These are phyloP conservation scores for Atalantia buxifolia DNA, from an alignment of 345 rosid species.

Conservation along the genomic window DNA sequence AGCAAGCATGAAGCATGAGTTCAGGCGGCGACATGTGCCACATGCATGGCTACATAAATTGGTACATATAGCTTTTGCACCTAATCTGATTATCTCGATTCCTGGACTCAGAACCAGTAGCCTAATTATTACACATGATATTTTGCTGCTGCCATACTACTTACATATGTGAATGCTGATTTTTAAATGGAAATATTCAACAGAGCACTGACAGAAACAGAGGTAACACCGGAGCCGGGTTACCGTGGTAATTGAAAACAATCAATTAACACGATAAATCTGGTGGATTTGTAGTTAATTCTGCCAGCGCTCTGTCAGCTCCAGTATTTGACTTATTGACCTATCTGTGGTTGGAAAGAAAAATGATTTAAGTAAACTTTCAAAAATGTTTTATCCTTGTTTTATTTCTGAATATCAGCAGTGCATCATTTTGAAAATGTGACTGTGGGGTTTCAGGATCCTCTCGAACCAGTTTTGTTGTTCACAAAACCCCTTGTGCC, in stretches of 20 bases:
- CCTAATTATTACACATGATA: neutral
- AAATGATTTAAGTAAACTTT: neutral
- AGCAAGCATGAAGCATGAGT: constrained; percentile 64
- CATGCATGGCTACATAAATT: constrained; percentile 72
- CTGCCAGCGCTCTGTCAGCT: too few species aligned
- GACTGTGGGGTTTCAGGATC: constrained; percentile 55
- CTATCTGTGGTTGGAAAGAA: neutral
- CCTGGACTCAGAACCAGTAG: constrained; percentile 1
- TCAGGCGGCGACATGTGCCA: constrained; percentile 46
- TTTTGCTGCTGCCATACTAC: constrained; percentile 1
- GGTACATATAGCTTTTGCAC: constrained; percentile 38
- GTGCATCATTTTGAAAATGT: neutral
- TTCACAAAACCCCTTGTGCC: constrained; percentile 91
- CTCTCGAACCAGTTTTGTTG: constrained; percentile 77
- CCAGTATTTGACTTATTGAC: neutral
- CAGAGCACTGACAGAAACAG: too few species aligned
- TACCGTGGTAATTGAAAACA: too few species aligned
- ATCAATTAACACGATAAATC: too few species aligned
- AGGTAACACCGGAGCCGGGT: too few species aligned
- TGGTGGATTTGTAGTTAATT: too few species aligned
- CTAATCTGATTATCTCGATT: neutral
- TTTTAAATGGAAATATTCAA: too few species aligned
- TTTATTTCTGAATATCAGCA: neutral
- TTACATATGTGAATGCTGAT: neutral
- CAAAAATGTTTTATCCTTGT: neutral